Evolutionary conservation across 164 flowering plant genomes (phyloP), one percentile per base, ranked within the genome.

Genomic region (Liquidambar formosana): DNA sequence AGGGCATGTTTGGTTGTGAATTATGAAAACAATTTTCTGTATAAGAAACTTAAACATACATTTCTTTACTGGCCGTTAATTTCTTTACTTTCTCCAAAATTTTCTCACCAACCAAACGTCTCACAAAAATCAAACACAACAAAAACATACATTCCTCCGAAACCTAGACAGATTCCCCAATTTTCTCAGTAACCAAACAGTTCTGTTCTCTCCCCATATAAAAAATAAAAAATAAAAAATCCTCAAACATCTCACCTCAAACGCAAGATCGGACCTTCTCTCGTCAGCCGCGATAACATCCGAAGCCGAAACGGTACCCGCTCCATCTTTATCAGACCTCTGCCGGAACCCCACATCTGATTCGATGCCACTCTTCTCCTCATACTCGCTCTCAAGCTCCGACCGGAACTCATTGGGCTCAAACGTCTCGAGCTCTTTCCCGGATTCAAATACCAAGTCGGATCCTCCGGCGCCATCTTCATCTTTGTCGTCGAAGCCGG

Each of bases 261-360:
- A 75, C 66, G 74, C 85, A 67, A 85, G 69, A 69, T 88, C 85
- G 5, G 86, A 88, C 71, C 82, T 77, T 59, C 80, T 85, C 76
- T 88, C 92, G 56, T 82, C 86, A 2, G 76, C 86, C 3, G 75
- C 79, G 48, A 80, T 47, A 26, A 71, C 58, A 45, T 67, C 73
- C 66, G 61, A 48, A 23, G 44, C 71, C 61, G 82, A 78, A 49
- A 69, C 76, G 22, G 19, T 52, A 62, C 51, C 45, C 2, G 26
- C 8, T 57, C 45, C 75, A 2, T 76, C 81, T 64, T 51, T 75
- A 10, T 65, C 72, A 21, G 51, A 13, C 61, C 46, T 58, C 46
- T 28, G 66, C 45, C 71, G 65, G 56, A 62, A 44, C 69, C 54
- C 49, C 10, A 52, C 28, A 5, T 70, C 74, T 44, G 23, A 12